phyloP scores from a whole-genome alignment of 2,329 filamentous ascomycete species.

The Colletotrichum abscissum region DNA sequence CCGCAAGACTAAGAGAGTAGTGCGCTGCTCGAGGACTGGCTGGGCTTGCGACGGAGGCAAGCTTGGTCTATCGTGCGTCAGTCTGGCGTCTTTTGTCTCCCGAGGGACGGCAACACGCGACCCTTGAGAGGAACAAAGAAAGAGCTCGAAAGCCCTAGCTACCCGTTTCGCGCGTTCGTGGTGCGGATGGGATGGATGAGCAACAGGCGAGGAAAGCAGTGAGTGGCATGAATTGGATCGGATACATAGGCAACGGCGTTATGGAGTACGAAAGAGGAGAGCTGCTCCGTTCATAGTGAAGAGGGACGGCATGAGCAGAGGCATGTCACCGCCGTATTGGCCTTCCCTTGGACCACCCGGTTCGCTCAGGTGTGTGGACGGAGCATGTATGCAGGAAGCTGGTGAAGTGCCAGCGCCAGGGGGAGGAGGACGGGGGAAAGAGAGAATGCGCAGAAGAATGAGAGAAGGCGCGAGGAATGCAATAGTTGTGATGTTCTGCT shows the following conservation, averaged over 20 bases:
- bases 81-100: constrained; percentile 29
- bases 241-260: neutral
- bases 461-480: constrained; percentile 32
- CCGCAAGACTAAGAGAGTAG: constrained; percentile 18
- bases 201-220: constrained; percentile 7
- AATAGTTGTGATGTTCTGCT: constrained; percentile 7
- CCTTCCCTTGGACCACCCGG: neutral
- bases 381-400: neutral
- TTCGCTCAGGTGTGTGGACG: neutral
- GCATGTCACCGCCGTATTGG: neutral
- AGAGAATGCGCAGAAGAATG: constrained; percentile 29
- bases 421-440: constrained; percentile 9
- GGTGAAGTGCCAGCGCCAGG: neutral
- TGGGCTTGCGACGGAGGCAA: constrained; percentile 28
- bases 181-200: constrained; percentile 8
- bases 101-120: constrained; percentile 20
- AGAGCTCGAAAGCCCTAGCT: neutral
- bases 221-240: neutral
- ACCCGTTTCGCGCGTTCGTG: neutral
- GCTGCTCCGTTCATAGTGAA: neutral
- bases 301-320: neutral
- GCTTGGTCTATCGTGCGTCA: constrained; percentile 32
- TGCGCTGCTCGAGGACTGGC: constrained; percentile 12
- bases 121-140: constrained; percentile 22
- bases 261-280: neutral